Evolutionary conservation across 2,329 filamentous ascomycete genomes (phyloP), one percentile per base, ranked within the genome.

Genomic region (Ophiostoma fasciatum): DNA sequence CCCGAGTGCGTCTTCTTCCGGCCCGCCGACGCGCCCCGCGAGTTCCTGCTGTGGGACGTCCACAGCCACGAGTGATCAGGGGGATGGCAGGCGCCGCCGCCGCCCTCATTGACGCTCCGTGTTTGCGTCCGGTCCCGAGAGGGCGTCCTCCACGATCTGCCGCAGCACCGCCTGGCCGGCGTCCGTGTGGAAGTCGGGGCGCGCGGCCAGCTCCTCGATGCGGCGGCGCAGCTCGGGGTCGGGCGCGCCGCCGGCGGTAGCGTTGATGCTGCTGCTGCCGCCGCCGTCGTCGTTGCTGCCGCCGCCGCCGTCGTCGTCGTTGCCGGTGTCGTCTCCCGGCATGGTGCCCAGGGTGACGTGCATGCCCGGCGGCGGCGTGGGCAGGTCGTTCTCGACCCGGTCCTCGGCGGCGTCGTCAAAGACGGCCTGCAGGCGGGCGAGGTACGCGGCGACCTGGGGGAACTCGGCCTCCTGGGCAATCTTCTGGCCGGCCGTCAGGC

Each of bases 161-260:
- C 85, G 71, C 49, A 98, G 58, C 51, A 87, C 75, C 17, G 68
- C 70, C 57, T 98, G 90, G 4, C 81, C 82, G 41, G 79, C 74
- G 36, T 82, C 76, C 5, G 75, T 79, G 48, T 88, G 66, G 49
- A 94, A 93, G 51, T 96, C 85, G 18, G 80, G 76, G 28, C 84
- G 68, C 25, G 78, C 69, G 3, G 90, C 87, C 41, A 98, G 60
- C 56, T 94, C 81, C 50, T 96, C 85, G 51, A 98, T 96, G 36
- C 82, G 70, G 46, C 79, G 67, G 51, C 79, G 74, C 46, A 98
- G 83, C 46, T 87, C 85, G 2, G 82, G 75, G 51, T 96, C 85
- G 8, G 78, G 71, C 39, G 65, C 66, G 2, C 63, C 66, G 7
- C 71, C 70, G 11, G 72, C 75, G 28, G 72, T 20, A 5, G 28